Percentiles rank a stretch among this genome's conserved stretches.
phyloP scores from a whole-genome alignment of 495 filamentous ascomycete genomes.

The Trypethelium eluteriae region DNA sequence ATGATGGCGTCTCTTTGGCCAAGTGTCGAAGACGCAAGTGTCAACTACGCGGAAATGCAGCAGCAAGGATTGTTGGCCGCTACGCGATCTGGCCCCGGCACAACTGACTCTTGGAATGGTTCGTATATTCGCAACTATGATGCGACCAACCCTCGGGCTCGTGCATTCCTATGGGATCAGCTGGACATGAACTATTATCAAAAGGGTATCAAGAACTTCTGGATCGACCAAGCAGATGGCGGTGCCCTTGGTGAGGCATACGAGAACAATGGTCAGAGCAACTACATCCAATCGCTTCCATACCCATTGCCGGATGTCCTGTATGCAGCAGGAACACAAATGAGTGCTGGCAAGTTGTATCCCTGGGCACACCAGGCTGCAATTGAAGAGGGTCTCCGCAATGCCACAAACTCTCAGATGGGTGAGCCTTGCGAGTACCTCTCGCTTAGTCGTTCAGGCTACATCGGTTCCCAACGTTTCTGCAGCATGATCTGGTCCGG shows the following conservation, averaged over 20 bases:
- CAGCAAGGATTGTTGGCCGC: conserved; percentile 13
- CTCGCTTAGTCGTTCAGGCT: conserved; percentile 17
- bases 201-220: conserved; percentile 18
- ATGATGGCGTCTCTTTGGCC: conserved; percentile 19
- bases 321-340: conserved; percentile 17
- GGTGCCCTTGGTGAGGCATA: conserved; percentile 19
- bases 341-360: conserved; percentile 15
- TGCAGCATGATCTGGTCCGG: conserved; percentile 21
- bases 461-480: conserved; percentile 18
- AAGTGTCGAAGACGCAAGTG: conserved; percentile 19
- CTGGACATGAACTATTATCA: conserved; percentile 13
- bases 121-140: conserved; percentile 20
- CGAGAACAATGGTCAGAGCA: conserved; percentile 19
- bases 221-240: conserved; percentile 21
- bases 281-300: conserved; percentile 13
- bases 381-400: conserved; percentile 17
- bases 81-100: conserved; percentile 17
- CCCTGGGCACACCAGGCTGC: conserved; percentile 18
- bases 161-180: conserved; percentile 15
- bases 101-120: conserved; percentile 18
- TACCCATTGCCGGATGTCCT: conserved; percentile 15
- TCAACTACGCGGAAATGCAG: conserved; percentile 16
- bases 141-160: conserved; percentile 18
- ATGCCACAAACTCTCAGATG: conserved; percentile 13
- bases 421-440: conserved; percentile 17